Conservation (phyloP, 208 protist species). For the Acanthamoeba sp. region DNA sequence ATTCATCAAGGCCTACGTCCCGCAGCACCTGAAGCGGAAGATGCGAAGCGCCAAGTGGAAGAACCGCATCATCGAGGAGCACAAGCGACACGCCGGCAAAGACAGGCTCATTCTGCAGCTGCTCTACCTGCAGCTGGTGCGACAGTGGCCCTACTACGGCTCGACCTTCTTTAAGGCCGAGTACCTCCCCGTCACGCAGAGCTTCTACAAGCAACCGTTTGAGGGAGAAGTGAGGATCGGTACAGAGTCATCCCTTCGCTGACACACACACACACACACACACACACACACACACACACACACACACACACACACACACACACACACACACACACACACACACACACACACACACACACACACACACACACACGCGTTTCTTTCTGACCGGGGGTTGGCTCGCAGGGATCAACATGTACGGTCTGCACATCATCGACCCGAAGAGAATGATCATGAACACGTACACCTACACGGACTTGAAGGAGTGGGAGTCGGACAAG, state of each 20-base stretch:
- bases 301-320: background rate
- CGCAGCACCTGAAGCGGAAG: slow-evolving; percentile 60
- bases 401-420: slow-evolving; percentile 72
- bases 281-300: background rate
- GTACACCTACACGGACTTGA: slow-evolving; percentile 70
- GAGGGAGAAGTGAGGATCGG: slow-evolving; percentile 70
- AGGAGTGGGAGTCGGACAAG: slow-evolving; percentile 71
- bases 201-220: slow-evolving; percentile 70
- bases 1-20: slow-evolving; percentile 58
- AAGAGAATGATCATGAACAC: slow-evolving; percentile 74
- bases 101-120: slow-evolving; percentile 72
- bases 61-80: slow-evolving; percentile 34
- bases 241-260: background rate
- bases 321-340: background rate
- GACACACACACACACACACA: background rate
- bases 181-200: slow-evolving; percentile 46
- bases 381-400: background rate
- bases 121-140: slow-evolving; percentile 71
- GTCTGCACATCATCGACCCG: slow-evolving; percentile 71
- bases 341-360: background rate
- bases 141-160: slow-evolving; percentile 74
- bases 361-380: background rate
- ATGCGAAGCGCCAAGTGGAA: slow-evolving; percentile 40
- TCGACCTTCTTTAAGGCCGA: slow-evolving; percentile 75
- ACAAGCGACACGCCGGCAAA: slow-evolving; percentile 57